Percentiles rank a stretch among this genome's conserved stretches.
phyloP scores from a whole-genome alignment of 2,329 filamentous ascomycete genomes.

The Verticillium tricorpus region DNA sequence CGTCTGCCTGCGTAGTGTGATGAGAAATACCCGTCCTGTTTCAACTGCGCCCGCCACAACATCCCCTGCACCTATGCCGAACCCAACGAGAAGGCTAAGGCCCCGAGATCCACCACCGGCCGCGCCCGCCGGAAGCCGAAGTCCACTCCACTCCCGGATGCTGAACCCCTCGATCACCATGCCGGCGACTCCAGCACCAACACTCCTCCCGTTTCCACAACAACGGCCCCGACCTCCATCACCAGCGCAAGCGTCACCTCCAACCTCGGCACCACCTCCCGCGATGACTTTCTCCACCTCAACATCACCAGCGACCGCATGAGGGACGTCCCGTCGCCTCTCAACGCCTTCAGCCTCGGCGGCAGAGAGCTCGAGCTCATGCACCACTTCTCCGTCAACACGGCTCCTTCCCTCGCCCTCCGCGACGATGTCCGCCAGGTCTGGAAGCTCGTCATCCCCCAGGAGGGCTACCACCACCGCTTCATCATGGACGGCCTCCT shows the following conservation, averaged over 20 bases:
- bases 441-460: conserved; percentile 20
- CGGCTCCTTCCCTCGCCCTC: conserved; percentile 16
- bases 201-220: background rate
- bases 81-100: background rate
- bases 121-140: background rate
- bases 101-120: background rate
- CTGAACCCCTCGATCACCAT: background rate
- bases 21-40: conserved; percentile 22
- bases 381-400: conserved; percentile 23
- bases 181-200: background rate
- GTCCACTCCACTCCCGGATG: too few species aligned
- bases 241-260: background rate
- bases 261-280: background rate
- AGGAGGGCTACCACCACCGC: conserved; percentile 19
- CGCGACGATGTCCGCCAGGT: conserved; percentile 19
- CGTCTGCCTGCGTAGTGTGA: conserved; percentile 11
- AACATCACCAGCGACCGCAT: background rate
- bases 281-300: background rate
- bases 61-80: conserved; percentile 20
- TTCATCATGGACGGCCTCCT: conserved; percentile 27
- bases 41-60: conserved; percentile 23
- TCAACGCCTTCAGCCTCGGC: conserved; percentile 1
- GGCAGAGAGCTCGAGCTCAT: conserved; percentile 20
- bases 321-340: background rate
- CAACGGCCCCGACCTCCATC: background rate